Percentiles rank a stretch among this genome's conserved stretches.
Conservation (phyloP, 495 filamentous ascomycete genomes). For the Penicillium longicatenatum region DNA sequence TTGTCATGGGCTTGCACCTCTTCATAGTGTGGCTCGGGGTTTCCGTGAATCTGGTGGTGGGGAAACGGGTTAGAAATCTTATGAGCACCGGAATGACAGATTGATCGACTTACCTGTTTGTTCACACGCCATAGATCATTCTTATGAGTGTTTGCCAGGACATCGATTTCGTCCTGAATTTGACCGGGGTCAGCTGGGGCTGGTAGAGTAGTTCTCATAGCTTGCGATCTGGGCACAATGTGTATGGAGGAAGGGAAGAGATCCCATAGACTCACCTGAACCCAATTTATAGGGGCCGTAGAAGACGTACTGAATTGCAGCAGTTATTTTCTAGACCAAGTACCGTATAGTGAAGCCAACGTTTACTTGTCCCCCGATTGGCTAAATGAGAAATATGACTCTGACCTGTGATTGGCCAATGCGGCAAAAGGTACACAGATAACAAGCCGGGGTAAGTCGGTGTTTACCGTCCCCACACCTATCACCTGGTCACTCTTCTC, state of each 20-base stretch:
- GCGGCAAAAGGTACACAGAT: background rate
- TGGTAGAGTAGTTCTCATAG: background rate
- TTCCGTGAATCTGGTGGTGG: slow-evolving; percentile 3
- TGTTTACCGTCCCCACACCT: background rate
- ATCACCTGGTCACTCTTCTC: background rate
- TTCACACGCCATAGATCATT: background rate
- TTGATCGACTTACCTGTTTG: background rate
- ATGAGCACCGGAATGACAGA: background rate
- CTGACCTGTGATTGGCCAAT: background rate
- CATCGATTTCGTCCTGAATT: background rate
- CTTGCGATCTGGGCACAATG: background rate
- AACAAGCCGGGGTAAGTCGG: background rate
- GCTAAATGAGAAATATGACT: background rate
- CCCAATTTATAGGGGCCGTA: background rate
- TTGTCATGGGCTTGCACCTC: slow-evolving; percentile 17
- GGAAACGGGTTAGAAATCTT: background rate
- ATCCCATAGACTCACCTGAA: background rate
- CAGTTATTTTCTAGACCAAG: background rate
- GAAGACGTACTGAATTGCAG: background rate
- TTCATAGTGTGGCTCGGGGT: slow-evolving; percentile 18
- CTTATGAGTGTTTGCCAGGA: background rate
- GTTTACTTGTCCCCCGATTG: background rate
- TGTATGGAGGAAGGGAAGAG: background rate
- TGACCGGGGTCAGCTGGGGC: background rate
- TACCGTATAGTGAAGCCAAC: background rate